Base-by-base conservation (phyloP, 2,329 filamentous ascomycete genomes). In the Pyrenophora teres region DNA sequence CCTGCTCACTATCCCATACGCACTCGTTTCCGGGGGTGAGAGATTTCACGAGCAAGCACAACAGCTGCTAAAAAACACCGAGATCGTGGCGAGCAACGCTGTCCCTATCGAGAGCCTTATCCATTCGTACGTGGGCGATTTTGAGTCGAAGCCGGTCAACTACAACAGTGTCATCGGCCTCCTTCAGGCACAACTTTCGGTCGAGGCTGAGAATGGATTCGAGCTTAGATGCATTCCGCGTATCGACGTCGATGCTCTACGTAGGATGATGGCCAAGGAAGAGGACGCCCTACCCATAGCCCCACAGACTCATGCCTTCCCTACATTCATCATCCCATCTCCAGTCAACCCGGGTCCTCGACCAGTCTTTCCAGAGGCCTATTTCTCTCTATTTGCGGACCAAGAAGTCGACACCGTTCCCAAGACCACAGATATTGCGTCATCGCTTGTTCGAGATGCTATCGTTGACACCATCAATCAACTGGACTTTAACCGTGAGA, bases 381-480 rank as follows among this genome's bases (percentile, higher is more conserved):
- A 92, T 76, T 89, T 96, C 71, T 97, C 94, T 1, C 90, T 97
- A 41, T 99, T 96, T 70, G 83, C 86, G 5, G 84, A 90, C 59
- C 92, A 96, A 70, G 91, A 96, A 13, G 81, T 95, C 36, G 87
- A 93, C 73, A 95, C 93, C 1, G 94, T 99, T 8, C 94, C 94
- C 27, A 82, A 87, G 3, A 84, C 85, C 9, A 83, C 83, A 3
- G 84, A 87, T 69, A 87, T 97, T 64, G 87, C 92, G 1, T 87
- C 92, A 1, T 92, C 88, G 6, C 77, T 99, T 33, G 82, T 99
- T 51, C 86, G 94, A 40, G 94, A 99, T 72, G 86, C 86, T 0
- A 82, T 97, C 48, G 82, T 90, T 33, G 94, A 99, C 71, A 97
- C 92, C 0, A 94, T 99, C 75, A 97, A 97, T 70, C 87, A 91